These are phyloP conservation scores for Linum usitatissimum DNA, from an alignment of 345 rosid genomes.

Conservation along the genomic window DNA sequence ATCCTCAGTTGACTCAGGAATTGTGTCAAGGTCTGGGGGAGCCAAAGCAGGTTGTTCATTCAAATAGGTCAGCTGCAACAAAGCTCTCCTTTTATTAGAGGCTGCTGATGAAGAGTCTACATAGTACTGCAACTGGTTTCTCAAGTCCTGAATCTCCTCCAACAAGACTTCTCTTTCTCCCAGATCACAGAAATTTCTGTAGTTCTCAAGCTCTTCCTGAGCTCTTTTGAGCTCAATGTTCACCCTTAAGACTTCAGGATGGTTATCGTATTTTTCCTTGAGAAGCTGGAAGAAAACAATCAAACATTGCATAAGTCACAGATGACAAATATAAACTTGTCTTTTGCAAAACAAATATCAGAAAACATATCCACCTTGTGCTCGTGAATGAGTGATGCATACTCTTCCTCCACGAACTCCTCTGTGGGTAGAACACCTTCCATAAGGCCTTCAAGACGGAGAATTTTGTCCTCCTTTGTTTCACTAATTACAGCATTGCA, in stretches of 20 bases:
- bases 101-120: slow-evolving; percentile 55
- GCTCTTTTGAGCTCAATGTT: slow-evolving; percentile 69
- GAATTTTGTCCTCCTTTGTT: slow-evolving; percentile 87
- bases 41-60: slow-evolving; percentile 32
- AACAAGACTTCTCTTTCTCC: slow-evolving; percentile 86
- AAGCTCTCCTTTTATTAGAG: slow-evolving; percentile 36
- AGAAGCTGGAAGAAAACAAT: slow-evolving; percentile 50
- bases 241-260: slow-evolving; percentile 67
- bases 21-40: slow-evolving; percentile 30
- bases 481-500: slow-evolving; percentile 85
- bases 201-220: slow-evolving; percentile 74
- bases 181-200: slow-evolving; percentile 61
- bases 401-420: slow-evolving; percentile 82
- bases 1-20: slow-evolving; percentile 53
- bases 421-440: slow-evolving; percentile 86
- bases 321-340: slow-evolving; percentile 4
- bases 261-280: slow-evolving; percentile 81
- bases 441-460: slow-evolving; percentile 89
- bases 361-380: slow-evolving; percentile 40
- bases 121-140: slow-evolving; percentile 74
- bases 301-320: slow-evolving; percentile 8
- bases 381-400: slow-evolving; percentile 65
- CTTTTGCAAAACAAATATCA: slow-evolving; percentile 5
- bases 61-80: slow-evolving; percentile 47
- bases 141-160: slow-evolving; percentile 87